Base-by-base conservation (phyloP, 306 rosid species). In the Quercus ilex region DNA sequence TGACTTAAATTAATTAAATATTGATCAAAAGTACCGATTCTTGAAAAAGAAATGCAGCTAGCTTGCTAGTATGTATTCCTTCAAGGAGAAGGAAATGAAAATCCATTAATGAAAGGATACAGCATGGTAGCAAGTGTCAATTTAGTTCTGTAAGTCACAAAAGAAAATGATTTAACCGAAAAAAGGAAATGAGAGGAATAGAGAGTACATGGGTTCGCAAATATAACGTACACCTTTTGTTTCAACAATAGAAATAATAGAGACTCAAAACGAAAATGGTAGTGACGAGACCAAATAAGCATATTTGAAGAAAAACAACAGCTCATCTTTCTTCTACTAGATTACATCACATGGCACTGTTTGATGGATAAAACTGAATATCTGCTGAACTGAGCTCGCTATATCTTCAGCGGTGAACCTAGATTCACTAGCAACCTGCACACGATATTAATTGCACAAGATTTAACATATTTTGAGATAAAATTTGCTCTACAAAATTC, bases 331-430 rank as follows among this genome's bases (percentile, higher is more conserved):
- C 76, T 73, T 53, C 56, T 77, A 56, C 75, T 75, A 71, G 62
- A 74, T 56, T 23, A 57, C 17, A 51, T 89, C 86, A 90, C 78
- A 89, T 74, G 87, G 60, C 78, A 35, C 87, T 86, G 91, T 91
- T 94, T 77, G 97, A 81, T 94, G 95, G 55, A 94, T 92, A 67
- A 94, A 94, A 81, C 89, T 79, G 70, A 94, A 92, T 80, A 94
- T 94, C 81, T 94, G 97, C 77, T 94, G 99, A 79, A 94, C 92
- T 25, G 97, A 94, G 67, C 80, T 86, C 25, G 99, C 97, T 62
- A 94, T 94, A 74, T 94, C 99, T 82, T 94, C 97, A 1, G 97
- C 97, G 0, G 86, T 88, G 78, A 92, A 94, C 83, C 95, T 94
- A 73, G 99, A 86, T 78, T 94, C 97, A 73, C 89, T 80, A 25